A percentile compares a stretch with the other conserved stretches of the same genome.
These are phyloP conservation scores for Colletotrichum euphorbiae DNA, from an alignment of 2,329 filamentous ascomycete genomes.

Conservation along the genomic window DNA sequence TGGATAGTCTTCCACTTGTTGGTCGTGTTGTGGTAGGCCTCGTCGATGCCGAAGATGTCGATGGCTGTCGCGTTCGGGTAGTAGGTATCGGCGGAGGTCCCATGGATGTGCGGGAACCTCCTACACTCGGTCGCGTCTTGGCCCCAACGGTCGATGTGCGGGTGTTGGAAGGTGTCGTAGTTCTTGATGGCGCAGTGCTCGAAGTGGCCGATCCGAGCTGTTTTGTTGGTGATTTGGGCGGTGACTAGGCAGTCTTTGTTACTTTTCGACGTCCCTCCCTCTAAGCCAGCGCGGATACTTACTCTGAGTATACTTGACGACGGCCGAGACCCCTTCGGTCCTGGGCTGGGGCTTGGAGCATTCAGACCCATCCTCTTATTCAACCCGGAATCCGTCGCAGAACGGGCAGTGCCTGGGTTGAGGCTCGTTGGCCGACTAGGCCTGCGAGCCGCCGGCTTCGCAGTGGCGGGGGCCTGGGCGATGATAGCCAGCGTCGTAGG, in stretches of 20 bases:
- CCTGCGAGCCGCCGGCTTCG: constrained; percentile 52
- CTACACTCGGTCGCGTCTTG: constrained; percentile 68
- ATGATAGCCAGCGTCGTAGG: constrained; percentile 74
- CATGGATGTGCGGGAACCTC: constrained; percentile 72
- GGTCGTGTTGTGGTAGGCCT: constrained; percentile 51
- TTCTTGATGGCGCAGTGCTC: constrained; percentile 70
- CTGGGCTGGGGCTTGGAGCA: constrained; percentile 78
- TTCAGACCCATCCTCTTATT: constrained; percentile 76
- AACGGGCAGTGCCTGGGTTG: constrained; percentile 53
- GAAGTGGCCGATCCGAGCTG: constrained; percentile 69
- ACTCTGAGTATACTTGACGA: constrained; percentile 68
- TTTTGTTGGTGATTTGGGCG: constrained; percentile 84
- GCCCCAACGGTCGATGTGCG: constrained; percentile 56
- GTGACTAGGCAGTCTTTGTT: constrained; percentile 64
- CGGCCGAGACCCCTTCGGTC: constrained; percentile 65
- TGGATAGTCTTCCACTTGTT: constrained; percentile 54
- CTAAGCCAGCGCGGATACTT: constrained; percentile 35
- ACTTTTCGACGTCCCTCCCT: background rate
- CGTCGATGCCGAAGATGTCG: constrained; percentile 53
- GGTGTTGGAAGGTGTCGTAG: constrained; percentile 71
- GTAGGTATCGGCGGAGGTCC: constrained; percentile 69
- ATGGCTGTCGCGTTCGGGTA: constrained; percentile 57
- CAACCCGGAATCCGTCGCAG: constrained; percentile 63
- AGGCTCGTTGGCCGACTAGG: constrained; percentile 63
- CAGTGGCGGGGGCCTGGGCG: constrained; percentile 55